A percentile compares a stretch with the other conserved stretches of the same genome.
These are phyloP conservation scores for Williopsis jadinii DNA, from an alignment of 1,139 yeast genomes.

Conservation along the genomic window DNA sequence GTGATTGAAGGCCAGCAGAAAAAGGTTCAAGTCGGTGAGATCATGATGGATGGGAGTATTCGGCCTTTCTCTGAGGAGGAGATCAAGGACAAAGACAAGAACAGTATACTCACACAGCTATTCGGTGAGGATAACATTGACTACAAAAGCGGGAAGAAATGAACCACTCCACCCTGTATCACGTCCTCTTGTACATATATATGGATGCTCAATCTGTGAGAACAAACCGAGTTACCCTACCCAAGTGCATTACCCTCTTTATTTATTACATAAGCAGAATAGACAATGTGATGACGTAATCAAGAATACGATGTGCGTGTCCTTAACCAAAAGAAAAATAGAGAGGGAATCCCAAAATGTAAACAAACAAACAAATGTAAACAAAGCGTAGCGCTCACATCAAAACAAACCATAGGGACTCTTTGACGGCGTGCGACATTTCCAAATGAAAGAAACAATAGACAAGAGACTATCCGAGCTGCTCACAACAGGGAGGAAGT, in stretches of 20 bases:
- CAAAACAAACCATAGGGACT: not conserved
- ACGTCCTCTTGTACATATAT: no score
- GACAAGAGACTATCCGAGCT: conserved; percentile 16
- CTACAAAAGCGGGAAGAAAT: conserved; percentile 9
- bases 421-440: no score
- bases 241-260: no score
- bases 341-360: not conserved
- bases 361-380: conserved; percentile 1
- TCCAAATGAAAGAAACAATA: conserved; percentile 2
- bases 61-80: conserved; percentile 39
- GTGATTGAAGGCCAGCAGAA: conserved; percentile 38
- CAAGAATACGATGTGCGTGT: no score
- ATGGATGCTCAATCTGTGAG: not conserved
- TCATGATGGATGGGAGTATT: conserved; percentile 40
- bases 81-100: conserved; percentile 19
- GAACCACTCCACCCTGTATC: not conserved
- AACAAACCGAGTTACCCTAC: not conserved
- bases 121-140: conserved; percentile 20
- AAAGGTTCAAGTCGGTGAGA: conserved; percentile 40
- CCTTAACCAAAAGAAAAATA: not conserved
- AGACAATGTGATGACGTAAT: no score
- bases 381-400: not conserved
- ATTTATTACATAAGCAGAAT: no score
- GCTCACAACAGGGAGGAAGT: conserved; percentile 16
- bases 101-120: conserved; percentile 13